Evolutionary conservation across 768 basidiomycete species (phyloP).

Genomic region (Macrolepiota fuliginosa): DNA sequence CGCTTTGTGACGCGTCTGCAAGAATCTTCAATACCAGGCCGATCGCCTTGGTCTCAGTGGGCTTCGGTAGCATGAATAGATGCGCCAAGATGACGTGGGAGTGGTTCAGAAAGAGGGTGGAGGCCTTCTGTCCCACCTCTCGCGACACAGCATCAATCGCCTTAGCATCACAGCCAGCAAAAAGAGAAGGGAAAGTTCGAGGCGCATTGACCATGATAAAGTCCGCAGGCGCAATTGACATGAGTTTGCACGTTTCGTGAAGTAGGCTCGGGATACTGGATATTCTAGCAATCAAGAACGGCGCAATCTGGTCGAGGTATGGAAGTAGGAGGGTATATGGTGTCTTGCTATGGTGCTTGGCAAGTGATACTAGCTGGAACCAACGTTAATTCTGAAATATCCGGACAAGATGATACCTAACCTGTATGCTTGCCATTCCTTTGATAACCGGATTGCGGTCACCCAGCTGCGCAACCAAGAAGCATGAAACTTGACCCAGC

Average conservation of each 20-base stretch:
- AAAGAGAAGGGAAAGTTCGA: conserved; percentile 67
- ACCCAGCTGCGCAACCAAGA: conserved; percentile 66
- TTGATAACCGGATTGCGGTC: conserved; percentile 67
- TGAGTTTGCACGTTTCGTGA: conserved; percentile 64
- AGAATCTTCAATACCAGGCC: conserved; percentile 63
- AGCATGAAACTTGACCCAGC: conserved; percentile 56
- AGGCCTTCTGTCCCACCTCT: conserved; percentile 43
- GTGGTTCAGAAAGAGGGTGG: conserved; percentile 51
- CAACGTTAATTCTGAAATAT: background rate
- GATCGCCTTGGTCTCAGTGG: conserved; percentile 55
- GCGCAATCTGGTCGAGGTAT: conserved; percentile 64
- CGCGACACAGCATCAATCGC: conserved; percentile 62
- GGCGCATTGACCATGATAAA: conserved; percentile 65
- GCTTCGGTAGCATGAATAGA: conserved; percentile 57
- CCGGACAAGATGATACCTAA: conserved; percentile 25
- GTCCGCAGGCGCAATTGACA: conserved; percentile 50
- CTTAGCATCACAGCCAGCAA: conserved; percentile 55
- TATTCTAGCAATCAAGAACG: conserved; percentile 59
- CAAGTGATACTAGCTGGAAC: conserved; percentile 54
- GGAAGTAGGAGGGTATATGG: conserved; percentile 70
- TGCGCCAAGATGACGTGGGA: conserved; percentile 60
- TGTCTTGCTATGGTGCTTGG: conserved; percentile 55
- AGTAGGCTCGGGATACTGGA: conserved; percentile 58
- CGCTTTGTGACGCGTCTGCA: conserved; percentile 38
- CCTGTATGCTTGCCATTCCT: conserved; percentile 69